Percentiles rank a stretch among this genome's conserved stretches.
These are phyloP conservation scores for Candida smagusa DNA, from an alignment of 1,139 yeast genomes.

Conservation along the genomic window DNA sequence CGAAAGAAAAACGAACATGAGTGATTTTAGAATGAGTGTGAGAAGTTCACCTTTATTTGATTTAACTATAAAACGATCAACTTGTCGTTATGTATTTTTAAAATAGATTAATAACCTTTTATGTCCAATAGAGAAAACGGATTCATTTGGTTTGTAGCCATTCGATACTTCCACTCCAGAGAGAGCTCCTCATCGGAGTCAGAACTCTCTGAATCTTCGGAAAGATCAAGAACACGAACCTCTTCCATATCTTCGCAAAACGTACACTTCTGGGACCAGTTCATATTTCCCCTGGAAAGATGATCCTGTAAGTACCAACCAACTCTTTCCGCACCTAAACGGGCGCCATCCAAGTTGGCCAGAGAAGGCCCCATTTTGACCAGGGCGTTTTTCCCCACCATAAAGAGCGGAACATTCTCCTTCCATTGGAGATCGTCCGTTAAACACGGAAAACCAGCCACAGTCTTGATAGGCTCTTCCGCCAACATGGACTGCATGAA, in stretches of 20 bases:
- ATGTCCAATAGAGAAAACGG: constrained; percentile 26
- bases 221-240: not conserved
- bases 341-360: constrained; percentile 49
- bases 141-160: constrained; percentile 31
- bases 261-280: constrained; percentile 16
- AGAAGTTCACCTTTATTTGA: too few relatives aligned
- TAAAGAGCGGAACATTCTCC: constrained; percentile 35
- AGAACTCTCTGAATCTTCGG: constrained; percentile 6
- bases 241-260: constrained; percentile 5
- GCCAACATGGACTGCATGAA: constrained; percentile 26
- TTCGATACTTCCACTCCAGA: constrained; percentile 3
- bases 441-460: constrained; percentile 41
- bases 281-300: constrained; percentile 20
- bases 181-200: constrained; percentile 3
- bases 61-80: too few relatives aligned
- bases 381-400: constrained; percentile 45
- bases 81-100: too few relatives aligned
- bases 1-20: too few relatives aligned
- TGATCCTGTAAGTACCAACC: constrained; percentile 37
- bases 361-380: constrained; percentile 46
- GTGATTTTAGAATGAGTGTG: too few relatives aligned
- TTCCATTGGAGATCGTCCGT: constrained; percentile 47
- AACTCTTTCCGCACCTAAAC: constrained; percentile 46
- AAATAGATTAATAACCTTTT: not conserved
- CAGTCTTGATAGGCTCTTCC: constrained; percentile 27